Conservation (phyloP, 768 basidiomycete species). For the Boletus patriciae region DNA sequence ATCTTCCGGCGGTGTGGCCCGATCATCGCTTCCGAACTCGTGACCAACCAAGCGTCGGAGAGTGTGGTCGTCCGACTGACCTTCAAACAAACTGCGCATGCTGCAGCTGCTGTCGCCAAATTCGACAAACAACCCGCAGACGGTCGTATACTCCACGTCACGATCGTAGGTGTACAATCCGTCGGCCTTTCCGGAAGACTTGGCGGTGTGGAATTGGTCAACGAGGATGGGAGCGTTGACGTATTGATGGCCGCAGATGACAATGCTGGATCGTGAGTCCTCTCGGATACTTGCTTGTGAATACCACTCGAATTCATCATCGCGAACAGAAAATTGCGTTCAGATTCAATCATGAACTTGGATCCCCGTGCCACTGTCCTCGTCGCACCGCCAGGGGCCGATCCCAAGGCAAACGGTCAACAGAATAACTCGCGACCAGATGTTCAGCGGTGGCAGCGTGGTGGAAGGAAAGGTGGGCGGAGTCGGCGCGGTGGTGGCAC, state of each 20-base stretch:
- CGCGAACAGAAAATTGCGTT: conserved; percentile 75
- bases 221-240: conserved; percentile 40
- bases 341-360: conserved; percentile 63
- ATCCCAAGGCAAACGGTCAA: conserved; percentile 53
- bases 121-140: conserved; percentile 84
- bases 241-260: conserved; percentile 55
- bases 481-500: conserved; percentile 25
- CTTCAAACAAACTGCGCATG: conserved; percentile 63
- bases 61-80: conserved; percentile 67
- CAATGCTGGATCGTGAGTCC: conserved; percentile 53
- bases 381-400: conserved; percentile 64
- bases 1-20: conserved; percentile 82
- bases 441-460: conserved; percentile 29
- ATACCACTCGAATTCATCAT: neutral
- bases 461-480: conserved; percentile 24
- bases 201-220: conserved; percentile 51
- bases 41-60: conserved; percentile 16
- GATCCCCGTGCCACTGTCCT: conserved; percentile 69
- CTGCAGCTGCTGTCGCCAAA: conserved; percentile 65
- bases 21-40: conserved; percentile 45
- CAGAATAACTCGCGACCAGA: conserved; percentile 24
- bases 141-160: conserved; percentile 68
- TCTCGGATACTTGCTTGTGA: neutral
- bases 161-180: conserved; percentile 57
- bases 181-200: conserved; percentile 58